Evolutionary conservation across 2,329 filamentous ascomycete genomes (phyloP).

Genomic region (Pseudovirgaria hyperparasitica): DNA sequence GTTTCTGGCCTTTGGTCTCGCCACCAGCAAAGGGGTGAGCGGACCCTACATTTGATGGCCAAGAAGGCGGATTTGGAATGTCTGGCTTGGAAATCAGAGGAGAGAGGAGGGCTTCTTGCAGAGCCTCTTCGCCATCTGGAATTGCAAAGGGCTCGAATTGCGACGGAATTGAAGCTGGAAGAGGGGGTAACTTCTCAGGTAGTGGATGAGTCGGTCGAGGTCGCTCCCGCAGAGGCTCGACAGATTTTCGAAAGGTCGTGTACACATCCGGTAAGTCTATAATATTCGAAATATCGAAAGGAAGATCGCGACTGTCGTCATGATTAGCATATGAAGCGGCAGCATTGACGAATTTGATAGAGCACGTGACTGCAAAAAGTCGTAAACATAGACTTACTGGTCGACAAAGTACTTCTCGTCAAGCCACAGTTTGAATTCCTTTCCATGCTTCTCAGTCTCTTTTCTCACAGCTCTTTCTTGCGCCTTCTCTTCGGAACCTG

Average conservation of each 20-base stretch:
- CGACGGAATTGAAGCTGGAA: slow-evolving; percentile 44
- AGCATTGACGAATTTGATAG: slow-evolving; percentile 1
- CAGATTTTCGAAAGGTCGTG: slow-evolving; percentile 58
- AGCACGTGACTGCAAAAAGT: not conserved
- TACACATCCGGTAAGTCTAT: slow-evolving; percentile 60
- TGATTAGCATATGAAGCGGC: not conserved
- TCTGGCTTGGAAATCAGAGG: slow-evolving; percentile 41
- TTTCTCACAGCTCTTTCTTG: slow-evolving; percentile 47
- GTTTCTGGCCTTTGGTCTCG: slow-evolving; percentile 45
- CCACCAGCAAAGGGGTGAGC: slow-evolving; percentile 59
- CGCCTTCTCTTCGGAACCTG: slow-evolving; percentile 53
- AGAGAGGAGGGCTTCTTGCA: slow-evolving; percentile 42
- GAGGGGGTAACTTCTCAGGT: slow-evolving; percentile 44
- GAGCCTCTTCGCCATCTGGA: slow-evolving; percentile 39
- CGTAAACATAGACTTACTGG: slow-evolving; percentile 45
- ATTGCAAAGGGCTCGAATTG: slow-evolving; percentile 53
- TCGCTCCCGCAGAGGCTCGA: slow-evolving; percentile 55
- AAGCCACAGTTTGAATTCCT: slow-evolving; percentile 51
- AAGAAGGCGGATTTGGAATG: slow-evolving; percentile 38
- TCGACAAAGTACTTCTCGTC: slow-evolving; percentile 74
- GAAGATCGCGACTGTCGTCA: slow-evolving; percentile 48
- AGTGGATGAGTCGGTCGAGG: slow-evolving; percentile 46
- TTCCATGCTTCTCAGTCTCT: slow-evolving; percentile 38
- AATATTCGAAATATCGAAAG: slow-evolving; percentile 41
- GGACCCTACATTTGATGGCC: slow-evolving; percentile 41